Percentiles rank a stretch among this genome's conserved stretches.
phyloP scores from a whole-genome alignment of 2,329 filamentous ascomycete species.

The Sporothrix euskadiensis region DNA sequence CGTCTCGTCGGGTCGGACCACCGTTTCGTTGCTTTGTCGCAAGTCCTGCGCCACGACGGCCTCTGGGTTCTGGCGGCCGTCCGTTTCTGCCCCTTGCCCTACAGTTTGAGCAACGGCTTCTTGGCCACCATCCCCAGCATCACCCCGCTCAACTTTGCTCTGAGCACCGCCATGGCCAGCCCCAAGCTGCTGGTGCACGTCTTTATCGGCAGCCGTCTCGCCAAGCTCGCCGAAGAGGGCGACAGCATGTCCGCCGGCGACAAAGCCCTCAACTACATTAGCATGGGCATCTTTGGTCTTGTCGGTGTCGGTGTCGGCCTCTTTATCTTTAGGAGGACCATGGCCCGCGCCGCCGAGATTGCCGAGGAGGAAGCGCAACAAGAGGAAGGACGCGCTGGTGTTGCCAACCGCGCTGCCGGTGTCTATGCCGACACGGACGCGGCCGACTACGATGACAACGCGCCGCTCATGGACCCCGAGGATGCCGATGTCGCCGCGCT shows the following conservation, averaged over 20 bases:
- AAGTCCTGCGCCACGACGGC: constrained; percentile 88
- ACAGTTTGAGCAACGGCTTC: constrained; percentile 90
- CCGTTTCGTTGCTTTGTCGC: constrained; percentile 81
- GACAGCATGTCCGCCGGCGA: constrained; percentile 78
- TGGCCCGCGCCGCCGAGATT: constrained; percentile 62
- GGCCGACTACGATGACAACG: constrained; percentile 37
- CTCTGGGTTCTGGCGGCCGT: constrained; percentile 88
- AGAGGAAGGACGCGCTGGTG: constrained; percentile 40
- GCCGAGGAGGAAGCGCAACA: constrained; percentile 46
- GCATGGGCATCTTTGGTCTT: constrained; percentile 70
- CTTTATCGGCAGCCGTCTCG: constrained; percentile 85
- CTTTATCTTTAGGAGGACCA: constrained; percentile 77
- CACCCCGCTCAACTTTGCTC: constrained; percentile 69
- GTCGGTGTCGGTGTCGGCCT: constrained; percentile 76
- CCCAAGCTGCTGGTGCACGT: constrained; percentile 90
- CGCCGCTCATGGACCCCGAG: constrained; percentile 38
- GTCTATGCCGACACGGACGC: constrained; percentile 41
- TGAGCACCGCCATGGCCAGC: constrained; percentile 77
- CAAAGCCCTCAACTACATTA: constrained; percentile 79
- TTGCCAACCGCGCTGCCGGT: background rate
- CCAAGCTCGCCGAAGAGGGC: constrained; percentile 76
- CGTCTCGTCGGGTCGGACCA: constrained; percentile 78
- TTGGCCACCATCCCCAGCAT: constrained; percentile 92
- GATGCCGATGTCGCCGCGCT: constrained; percentile 55
- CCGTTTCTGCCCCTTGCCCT: constrained; percentile 87